Percentiles rank a stretch among this genome's conserved stretches.
phyloP scores from a whole-genome alignment of 495 filamentous ascomycete species.

The Penicillium silybi region DNA sequence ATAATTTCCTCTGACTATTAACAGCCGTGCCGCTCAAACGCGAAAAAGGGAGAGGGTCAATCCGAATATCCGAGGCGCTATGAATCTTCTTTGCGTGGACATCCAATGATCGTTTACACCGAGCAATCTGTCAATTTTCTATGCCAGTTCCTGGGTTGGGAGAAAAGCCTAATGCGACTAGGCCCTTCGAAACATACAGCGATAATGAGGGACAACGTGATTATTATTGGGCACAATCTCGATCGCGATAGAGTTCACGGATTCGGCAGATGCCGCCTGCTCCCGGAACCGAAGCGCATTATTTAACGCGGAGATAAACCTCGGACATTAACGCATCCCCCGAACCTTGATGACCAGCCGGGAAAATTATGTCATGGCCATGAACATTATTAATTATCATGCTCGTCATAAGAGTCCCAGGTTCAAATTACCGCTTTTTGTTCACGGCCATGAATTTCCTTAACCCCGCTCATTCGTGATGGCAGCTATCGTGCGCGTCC shows the following conservation, averaged over 20 bases:
- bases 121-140: too few relatives aligned
- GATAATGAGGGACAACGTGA: too few relatives aligned
- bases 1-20: too few relatives aligned
- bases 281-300: neutral
- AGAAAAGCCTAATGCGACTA: too few relatives aligned
- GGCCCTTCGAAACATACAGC: too few relatives aligned
- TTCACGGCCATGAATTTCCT: neutral
- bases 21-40: too few relatives aligned
- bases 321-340: neutral
- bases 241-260: neutral
- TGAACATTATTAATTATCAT: neutral
- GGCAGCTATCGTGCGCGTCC: slow-evolving; percentile 10
- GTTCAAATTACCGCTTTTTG: neutral
- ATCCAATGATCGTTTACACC: too few relatives aligned
- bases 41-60: too few relatives aligned
- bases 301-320: slow-evolving; percentile 3
- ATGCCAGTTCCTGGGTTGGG: too few relatives aligned
- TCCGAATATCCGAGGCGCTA: too few relatives aligned
- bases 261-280: neutral
- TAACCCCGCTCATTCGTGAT: slow-evolving; percentile 1
- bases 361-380: neutral
- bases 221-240: too few relatives aligned
- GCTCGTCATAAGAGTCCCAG: neutral
- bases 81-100: too few relatives aligned
- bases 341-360: neutral